Conservation (phyloP, 139 green algal species). For the Ettlia oleoabundans region DNA sequence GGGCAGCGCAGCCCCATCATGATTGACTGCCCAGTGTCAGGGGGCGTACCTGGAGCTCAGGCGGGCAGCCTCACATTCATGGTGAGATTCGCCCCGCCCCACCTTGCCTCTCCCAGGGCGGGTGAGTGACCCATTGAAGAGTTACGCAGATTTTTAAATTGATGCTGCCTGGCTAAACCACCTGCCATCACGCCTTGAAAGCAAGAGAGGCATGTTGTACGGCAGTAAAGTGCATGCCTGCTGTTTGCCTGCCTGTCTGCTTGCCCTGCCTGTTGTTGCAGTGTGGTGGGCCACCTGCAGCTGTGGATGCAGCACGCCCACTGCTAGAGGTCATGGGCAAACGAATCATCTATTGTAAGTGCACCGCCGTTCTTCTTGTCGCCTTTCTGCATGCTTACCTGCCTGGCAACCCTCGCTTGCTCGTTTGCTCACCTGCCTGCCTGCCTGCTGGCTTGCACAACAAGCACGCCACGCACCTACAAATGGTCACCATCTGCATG, state of each 20-base stretch:
- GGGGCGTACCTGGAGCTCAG: slow-evolving; percentile 66
- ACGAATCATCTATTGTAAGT: slow-evolving; percentile 64
- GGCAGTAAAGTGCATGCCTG: too few relatives aligned
- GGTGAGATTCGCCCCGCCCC: slow-evolving; percentile 38
- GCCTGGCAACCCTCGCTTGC: neutral
- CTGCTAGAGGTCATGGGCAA: slow-evolving; percentile 72
- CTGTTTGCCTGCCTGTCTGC: too few relatives aligned
- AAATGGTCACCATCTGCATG: too few relatives aligned
- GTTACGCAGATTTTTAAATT: too few relatives aligned
- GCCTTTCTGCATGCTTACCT: neutral
- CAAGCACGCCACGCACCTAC: too few relatives aligned
- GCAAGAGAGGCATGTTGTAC: too few relatives aligned
- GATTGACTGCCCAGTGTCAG: slow-evolving; percentile 73
- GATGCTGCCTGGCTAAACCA: too few relatives aligned
- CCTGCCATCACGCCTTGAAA: too few relatives aligned
- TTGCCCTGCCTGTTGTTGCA: too few relatives aligned
- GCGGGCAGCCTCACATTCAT: slow-evolving; percentile 81
- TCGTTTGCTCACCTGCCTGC: too few relatives aligned
- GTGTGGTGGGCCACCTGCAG: slow-evolving; percentile 60
- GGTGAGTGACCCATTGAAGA: too few relatives aligned
- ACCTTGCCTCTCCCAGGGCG: neutral
- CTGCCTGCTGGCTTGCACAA: too few relatives aligned
- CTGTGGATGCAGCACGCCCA: slow-evolving; percentile 48
- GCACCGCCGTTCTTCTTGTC: neutral
- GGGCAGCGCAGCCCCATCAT: slow-evolving; percentile 54